Conservation (phyloP, 2,329 filamentous ascomycete genomes). For the Colletotrichum sp. region DNA sequence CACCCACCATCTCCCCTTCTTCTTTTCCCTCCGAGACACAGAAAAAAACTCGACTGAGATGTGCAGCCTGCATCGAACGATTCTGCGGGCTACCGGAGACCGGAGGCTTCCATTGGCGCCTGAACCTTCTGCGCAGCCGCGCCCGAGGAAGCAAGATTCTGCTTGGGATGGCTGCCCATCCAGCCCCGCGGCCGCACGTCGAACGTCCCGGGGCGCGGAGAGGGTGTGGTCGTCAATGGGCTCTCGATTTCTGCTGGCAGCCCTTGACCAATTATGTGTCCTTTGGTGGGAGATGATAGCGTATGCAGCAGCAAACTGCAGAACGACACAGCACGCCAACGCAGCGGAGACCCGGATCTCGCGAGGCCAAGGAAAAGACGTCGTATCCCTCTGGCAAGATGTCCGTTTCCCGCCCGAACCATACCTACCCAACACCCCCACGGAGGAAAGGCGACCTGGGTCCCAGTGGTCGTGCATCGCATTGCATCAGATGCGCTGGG, state of each 20-base stretch:
- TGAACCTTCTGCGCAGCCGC: background rate
- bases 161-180: background rate
- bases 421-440: background rate
- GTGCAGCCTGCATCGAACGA: conserved; percentile 17
- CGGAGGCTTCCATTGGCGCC: background rate
- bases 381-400: background rate
- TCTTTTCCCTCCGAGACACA: background rate
- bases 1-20: background rate
- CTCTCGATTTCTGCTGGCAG: background rate
- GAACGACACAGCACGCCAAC: background rate
- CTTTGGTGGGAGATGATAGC: background rate
- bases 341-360: background rate
- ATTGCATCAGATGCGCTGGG: conserved; percentile 10
- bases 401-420: background rate
- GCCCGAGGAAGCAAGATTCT: background rate
- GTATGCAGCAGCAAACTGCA: background rate
- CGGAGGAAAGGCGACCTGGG: background rate
- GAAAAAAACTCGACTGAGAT: conserved; percentile 8
- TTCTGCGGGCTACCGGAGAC: conserved; percentile 7
- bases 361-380: background rate
- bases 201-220: background rate
- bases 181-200: background rate
- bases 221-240: conserved; percentile 15
- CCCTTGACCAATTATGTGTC: background rate
- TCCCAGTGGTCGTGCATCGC: conserved; percentile 4